These are phyloP conservation scores for Phytophthora citricola DNA, from an alignment of 352 stramenopile species.

Conservation along the genomic window DNA sequence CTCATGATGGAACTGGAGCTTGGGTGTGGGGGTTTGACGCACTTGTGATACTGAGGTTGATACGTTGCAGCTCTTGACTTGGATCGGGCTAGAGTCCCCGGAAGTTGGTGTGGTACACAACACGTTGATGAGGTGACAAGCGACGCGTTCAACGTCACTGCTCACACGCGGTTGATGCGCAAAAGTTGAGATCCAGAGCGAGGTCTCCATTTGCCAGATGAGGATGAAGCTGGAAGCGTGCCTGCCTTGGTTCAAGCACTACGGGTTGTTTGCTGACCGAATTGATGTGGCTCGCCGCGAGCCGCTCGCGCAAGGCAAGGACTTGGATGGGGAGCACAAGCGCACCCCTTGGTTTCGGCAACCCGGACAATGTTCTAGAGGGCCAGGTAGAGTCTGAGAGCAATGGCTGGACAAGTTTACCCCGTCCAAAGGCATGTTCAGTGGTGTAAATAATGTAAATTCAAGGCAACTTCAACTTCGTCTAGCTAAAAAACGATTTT, in stretches of 20 bases:
- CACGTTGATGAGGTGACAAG: slow-evolving; percentile 5
- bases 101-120: slow-evolving; percentile 6
- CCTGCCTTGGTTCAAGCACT: slow-evolving; percentile 17
- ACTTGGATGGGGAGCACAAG: slow-evolving; percentile 21
- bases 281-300: neutral
- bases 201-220: slow-evolving; percentile 1
- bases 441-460: no score
- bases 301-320: neutral
- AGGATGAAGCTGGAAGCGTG: neutral
- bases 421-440: neutral
- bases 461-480: slow-evolving; percentile 25
- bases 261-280: slow-evolving; percentile 8
- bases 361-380: no score
- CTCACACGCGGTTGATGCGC: slow-evolving; percentile 16
- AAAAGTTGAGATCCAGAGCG: slow-evolving; percentile 19
- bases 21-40: slow-evolving; percentile 11
- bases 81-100: slow-evolving; percentile 10
- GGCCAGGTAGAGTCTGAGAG: neutral
- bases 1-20: slow-evolving; percentile 41
- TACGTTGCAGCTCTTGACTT: slow-evolving; percentile 9
- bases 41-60: slow-evolving; percentile 28
- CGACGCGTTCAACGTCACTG: slow-evolving; percentile 8
- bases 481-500: neutral
- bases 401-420: neutral
- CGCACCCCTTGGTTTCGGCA: neutral